Evolutionary conservation across 1,284 basidiomycete genomes (phyloP).

Genomic region (Pascua guehoae): DNA sequence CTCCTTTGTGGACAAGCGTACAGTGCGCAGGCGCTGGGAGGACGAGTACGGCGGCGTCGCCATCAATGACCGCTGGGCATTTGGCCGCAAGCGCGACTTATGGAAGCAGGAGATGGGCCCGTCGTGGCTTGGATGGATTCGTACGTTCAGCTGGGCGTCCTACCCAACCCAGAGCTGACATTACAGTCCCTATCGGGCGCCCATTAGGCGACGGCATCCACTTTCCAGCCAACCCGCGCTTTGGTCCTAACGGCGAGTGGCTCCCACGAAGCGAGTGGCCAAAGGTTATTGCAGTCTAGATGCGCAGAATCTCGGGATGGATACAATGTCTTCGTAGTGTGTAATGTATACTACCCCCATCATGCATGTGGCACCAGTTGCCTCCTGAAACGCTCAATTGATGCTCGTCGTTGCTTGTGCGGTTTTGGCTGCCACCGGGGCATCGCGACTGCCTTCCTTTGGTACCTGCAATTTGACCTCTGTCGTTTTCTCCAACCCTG

Average conservation of each 20-base stretch:
- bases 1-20: neutral
- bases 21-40: conserved; percentile 29
- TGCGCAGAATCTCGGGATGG: neutral
- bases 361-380: too few species aligned
- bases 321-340: too few species aligned
- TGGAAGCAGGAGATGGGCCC: conserved; percentile 46
- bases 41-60: conserved; percentile 40
- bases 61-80: conserved; percentile 42
- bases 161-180: neutral
- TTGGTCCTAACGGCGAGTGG: conserved; percentile 48
- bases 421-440: neutral
- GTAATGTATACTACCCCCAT: neutral
- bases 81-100: conserved; percentile 27
- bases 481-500: too few species aligned
- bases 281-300: conserved; percentile 12
- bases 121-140: conserved; percentile 37
- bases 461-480: too few species aligned
- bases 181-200: conserved; percentile 42
- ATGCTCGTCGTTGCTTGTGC: neutral
- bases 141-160: conserved; percentile 31
- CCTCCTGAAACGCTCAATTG: neutral
- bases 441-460: too few species aligned
- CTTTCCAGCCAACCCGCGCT: conserved; percentile 39
- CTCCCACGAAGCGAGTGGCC: conserved; percentile 44
- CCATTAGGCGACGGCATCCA: conserved; percentile 42